phyloP scores from a whole-genome alignment of 306 rosid genomes.

The Prinsepia uniflora region DNA sequence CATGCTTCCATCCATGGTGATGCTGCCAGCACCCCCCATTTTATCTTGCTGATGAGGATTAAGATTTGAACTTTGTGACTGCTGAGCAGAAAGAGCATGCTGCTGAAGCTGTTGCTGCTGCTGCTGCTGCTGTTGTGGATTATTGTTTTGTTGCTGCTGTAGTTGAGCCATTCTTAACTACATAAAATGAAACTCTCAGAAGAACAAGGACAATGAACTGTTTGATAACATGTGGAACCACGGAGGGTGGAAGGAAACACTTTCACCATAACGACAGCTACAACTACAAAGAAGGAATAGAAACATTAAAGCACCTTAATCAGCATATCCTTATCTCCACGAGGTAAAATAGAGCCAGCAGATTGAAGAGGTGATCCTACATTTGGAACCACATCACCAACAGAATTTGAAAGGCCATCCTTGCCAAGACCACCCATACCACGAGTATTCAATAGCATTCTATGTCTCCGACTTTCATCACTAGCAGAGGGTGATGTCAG shows the following conservation, averaged over 20 bases:
- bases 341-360: conserved; percentile 65
- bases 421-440: conserved; percentile 47
- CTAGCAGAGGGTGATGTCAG: conserved; percentile 74
- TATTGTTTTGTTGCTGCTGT: conserved; percentile 63
- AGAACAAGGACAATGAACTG: conserved; percentile 17
- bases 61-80: conserved; percentile 69
- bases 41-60: conserved; percentile 90
- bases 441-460: conserved; percentile 80
- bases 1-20: conserved; percentile 80
- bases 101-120: conserved; percentile 72
- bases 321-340: conserved; percentile 77
- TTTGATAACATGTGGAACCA: background rate
- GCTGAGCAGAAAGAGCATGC: conserved; percentile 82
- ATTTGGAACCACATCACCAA: conserved; percentile 72
- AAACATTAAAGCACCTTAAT: conserved; percentile 53
- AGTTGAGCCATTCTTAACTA: conserved; percentile 86
- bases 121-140: conserved; percentile 57
- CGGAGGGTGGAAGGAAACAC: background rate
- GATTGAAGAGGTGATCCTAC: conserved; percentile 88
- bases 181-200: conserved; percentile 31
- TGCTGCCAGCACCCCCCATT: conserved; percentile 74
- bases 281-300: conserved; percentile 17
- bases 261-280: conserved; percentile 8
- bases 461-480: conserved; percentile 77
- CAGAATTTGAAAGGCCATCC: conserved; percentile 74